Conservation (phyloP, 495 filamentous ascomycete species). For the Aspergillus saccharolyticus region DNA sequence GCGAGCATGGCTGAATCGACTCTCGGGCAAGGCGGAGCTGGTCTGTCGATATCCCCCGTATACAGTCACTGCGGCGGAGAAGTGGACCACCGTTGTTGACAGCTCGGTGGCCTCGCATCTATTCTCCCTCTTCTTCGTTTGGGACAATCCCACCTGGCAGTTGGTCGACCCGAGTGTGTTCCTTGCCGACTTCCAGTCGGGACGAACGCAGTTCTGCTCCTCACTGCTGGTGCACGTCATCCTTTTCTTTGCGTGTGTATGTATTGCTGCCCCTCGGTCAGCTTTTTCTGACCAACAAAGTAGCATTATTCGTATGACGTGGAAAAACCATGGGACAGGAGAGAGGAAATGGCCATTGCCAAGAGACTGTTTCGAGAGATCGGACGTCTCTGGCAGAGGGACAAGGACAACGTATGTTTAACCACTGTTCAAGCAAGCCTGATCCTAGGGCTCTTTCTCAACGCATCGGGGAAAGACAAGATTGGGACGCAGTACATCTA, state of each 20-base stretch:
- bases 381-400: background rate
- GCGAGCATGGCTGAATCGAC: background rate
- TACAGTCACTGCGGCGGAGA: background rate
- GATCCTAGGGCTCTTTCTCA: background rate
- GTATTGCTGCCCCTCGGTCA: background rate
- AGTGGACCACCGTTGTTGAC: background rate
- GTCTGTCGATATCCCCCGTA: background rate
- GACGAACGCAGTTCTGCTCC: background rate
- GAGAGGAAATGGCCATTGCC: background rate
- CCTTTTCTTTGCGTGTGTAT: constrained; percentile 2
- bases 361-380: background rate
- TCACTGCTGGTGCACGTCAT: background rate
- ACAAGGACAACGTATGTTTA: background rate
- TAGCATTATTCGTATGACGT: constrained; percentile 1
- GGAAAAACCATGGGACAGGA: constrained; percentile 1
- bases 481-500: background rate
- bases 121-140: constrained; percentile 1
- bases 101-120: background rate
- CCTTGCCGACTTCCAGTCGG: background rate
- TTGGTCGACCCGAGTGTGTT: background rate
- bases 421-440: background rate
- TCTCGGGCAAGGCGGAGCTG: background rate
- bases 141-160: constrained; percentile 3
- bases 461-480: background rate
- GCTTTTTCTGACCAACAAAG: background rate